Base-by-base conservation (phyloP, 805 yeast species). In the Candida nemodendra region DNA sequence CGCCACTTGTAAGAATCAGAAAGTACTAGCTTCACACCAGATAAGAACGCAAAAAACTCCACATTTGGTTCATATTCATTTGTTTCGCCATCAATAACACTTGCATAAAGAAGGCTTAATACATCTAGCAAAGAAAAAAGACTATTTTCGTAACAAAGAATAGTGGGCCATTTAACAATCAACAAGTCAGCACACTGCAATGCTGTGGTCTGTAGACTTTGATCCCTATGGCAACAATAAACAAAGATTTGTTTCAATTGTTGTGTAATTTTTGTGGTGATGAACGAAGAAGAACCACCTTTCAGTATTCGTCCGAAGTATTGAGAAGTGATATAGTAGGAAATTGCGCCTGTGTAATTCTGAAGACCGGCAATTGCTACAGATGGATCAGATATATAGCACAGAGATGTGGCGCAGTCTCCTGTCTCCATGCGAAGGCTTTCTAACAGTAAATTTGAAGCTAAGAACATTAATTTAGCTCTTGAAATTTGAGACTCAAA, bases 301-400 rank as follows among this genome's bases (percentile, higher is more conserved):
- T 65, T 58, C 29, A 73, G 66, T n/a, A 80, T 67, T 14, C 72
- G 57, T 18, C 62, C 60, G 28, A 81, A 68, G 51, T 72, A 89
- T 47, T 75, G 79, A 27, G 72, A 70, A 18, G 78, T 73, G 36
- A 84, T 70, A 33, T 75, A 69, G 43, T 69, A 70, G 0, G 91
- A 77, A 41, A 91, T 74, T 4, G 73, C 71, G 0, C 81, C 81
- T 59, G 90, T 74, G 41, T 74, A 78, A 45, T 74, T 81, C 38
- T 81, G 85, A 11, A 88, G 74, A 8, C 81, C 86, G 25, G 85
- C 69, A 17, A 74, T 75, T 25, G 73, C 69, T 45, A 87, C 70
- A 0, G 95, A 82, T 2, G 96, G 93, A 55, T 93, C 98, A 1
- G 93, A 84, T 50, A 84, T 82, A 62, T 93, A 93, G 27, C 73